These are phyloP conservation scores for Nigrospora sphaerica DNA, from an alignment of 2,329 filamentous ascomycete genomes.

Conservation along the genomic window DNA sequence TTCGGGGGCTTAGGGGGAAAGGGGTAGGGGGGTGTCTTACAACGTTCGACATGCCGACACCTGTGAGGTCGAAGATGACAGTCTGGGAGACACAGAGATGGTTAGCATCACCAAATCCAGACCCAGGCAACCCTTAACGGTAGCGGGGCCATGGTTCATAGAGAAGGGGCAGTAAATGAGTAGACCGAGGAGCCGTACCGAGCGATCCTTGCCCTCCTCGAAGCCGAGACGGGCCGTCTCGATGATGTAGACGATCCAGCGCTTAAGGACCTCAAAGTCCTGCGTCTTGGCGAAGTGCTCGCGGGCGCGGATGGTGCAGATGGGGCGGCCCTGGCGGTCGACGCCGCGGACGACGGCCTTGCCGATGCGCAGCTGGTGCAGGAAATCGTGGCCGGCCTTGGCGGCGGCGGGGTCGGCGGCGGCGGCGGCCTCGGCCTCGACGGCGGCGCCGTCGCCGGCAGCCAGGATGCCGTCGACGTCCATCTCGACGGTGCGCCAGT, in stretches of 20 bases:
- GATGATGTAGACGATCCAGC: slow-evolving; percentile 84
- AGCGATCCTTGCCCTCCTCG: slow-evolving; percentile 8
- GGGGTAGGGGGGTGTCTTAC: slow-evolving; percentile 24
- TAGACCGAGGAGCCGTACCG: no score
- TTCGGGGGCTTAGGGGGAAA: slow-evolving; percentile 9
- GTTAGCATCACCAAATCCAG: slow-evolving; percentile 10
- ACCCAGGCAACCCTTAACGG: no score
- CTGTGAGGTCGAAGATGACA: slow-evolving; percentile 89
- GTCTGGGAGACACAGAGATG: slow-evolving; percentile 81
- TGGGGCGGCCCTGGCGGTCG: slow-evolving; percentile 74
- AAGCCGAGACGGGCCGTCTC: slow-evolving; percentile 81
- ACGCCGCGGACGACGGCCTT: slow-evolving; percentile 85
- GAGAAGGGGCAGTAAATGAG: no score
- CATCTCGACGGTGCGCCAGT: slow-evolving; percentile 75
- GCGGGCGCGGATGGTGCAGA: slow-evolving; percentile 77
- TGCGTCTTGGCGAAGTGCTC: slow-evolving; percentile 76
- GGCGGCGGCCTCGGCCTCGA: slow-evolving; percentile 63
- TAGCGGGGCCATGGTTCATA: no score
- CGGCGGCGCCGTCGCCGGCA: slow-evolving; percentile 62
- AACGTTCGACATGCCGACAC: slow-evolving; percentile 90
- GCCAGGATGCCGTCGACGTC: slow-evolving; percentile 55
- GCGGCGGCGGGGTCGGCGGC: slow-evolving; percentile 51
- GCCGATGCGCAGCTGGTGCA: slow-evolving; percentile 74
- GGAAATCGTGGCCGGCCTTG: slow-evolving; percentile 64
- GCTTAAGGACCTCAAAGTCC: slow-evolving; percentile 68